Percentiles rank a stretch among this genome's conserved stretches.
Evolutionary conservation across 2,329 filamentous ascomycete genomes (phyloP).

Genomic region (Verticillium klebahnii): DNA sequence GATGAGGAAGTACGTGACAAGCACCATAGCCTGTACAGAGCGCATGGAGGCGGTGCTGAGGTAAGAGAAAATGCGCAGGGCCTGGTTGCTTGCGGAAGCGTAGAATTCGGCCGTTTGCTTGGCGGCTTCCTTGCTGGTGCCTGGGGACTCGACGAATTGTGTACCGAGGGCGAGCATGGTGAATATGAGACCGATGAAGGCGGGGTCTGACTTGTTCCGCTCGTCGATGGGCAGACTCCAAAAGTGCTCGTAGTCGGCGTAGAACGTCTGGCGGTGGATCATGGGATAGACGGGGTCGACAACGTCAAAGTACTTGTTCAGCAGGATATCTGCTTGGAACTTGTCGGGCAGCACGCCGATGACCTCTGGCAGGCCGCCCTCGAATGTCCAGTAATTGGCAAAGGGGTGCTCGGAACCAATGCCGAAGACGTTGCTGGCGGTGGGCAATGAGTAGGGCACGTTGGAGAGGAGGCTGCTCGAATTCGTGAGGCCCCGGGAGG

Average conservation of each 20-base stretch:
- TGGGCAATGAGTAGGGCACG: constrained; percentile 65
- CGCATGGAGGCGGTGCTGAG: constrained; percentile 68
- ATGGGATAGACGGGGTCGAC: constrained; percentile 81
- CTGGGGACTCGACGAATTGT: constrained; percentile 62
- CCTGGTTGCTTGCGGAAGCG: constrained; percentile 73
- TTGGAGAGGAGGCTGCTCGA: constrained; percentile 64
- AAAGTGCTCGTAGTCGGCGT: constrained; percentile 73
- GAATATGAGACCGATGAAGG: constrained; percentile 68
- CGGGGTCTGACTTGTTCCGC: constrained; percentile 58
- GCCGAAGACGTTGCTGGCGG: constrained; percentile 75
- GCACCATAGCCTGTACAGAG: constrained; percentile 74
- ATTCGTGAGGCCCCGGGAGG: constrained; percentile 37
- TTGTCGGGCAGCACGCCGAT: constrained; percentile 72
- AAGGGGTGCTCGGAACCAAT: constrained; percentile 75
- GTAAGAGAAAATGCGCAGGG: constrained; percentile 70
- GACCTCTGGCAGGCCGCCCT: constrained; percentile 70
- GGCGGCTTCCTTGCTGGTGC: constrained; percentile 53
- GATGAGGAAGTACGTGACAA: constrained; percentile 78
- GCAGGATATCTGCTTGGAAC: constrained; percentile 67
- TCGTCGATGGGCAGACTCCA: constrained; percentile 59
- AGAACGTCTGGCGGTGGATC: constrained; percentile 70
- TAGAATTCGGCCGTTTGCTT: constrained; percentile 79
- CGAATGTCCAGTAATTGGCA: constrained; percentile 80
- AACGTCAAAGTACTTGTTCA: constrained; percentile 60
- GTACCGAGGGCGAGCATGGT: constrained; percentile 75